These are phyloP conservation scores for Saksenaea oblongispora DNA, from an alignment of 371 early-diverging fungal species.

Conservation along the genomic window DNA sequence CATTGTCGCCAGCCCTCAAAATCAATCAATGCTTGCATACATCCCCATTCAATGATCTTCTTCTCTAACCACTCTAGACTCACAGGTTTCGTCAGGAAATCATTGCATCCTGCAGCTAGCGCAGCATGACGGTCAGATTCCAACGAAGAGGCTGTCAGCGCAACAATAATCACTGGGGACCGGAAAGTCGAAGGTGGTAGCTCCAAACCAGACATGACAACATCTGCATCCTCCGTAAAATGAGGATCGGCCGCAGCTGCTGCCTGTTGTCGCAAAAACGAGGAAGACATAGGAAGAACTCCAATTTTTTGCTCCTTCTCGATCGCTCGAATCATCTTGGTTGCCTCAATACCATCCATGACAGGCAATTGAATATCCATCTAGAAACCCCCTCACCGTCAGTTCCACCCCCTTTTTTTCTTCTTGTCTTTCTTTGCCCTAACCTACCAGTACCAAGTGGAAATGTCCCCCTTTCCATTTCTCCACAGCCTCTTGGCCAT, in stretches of 20 bases:
- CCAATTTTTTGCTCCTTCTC: constrained; percentile 70
- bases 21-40: constrained; percentile 91
- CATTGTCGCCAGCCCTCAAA: constrained; percentile 81
- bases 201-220: not conserved
- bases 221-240: not conserved
- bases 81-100: constrained; percentile 87
- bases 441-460: constrained; percentile 74
- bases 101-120: constrained; percentile 87
- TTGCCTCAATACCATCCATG: constrained; percentile 83
- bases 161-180: constrained; percentile 87
- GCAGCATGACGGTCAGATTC: constrained; percentile 80
- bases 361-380: constrained; percentile 87
- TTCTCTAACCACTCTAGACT: constrained; percentile 81
- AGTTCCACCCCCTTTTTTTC: not conserved
- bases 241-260: not conserved
- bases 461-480: constrained; percentile 72
- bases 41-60: constrained; percentile 91
- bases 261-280: constrained; percentile 9
- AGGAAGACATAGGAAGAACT: constrained; percentile 39
- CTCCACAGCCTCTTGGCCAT: constrained; percentile 79
- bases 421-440: not conserved
- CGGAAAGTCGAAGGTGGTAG: constrained; percentile 50
- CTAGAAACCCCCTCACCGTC: constrained; percentile 22
- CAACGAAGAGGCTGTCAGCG: constrained; percentile 80
- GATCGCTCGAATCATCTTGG: constrained; percentile 68